phyloP scores from a whole-genome alignment of 1,284 basidiomycete species.

The Abortiporus biennis region DNA sequence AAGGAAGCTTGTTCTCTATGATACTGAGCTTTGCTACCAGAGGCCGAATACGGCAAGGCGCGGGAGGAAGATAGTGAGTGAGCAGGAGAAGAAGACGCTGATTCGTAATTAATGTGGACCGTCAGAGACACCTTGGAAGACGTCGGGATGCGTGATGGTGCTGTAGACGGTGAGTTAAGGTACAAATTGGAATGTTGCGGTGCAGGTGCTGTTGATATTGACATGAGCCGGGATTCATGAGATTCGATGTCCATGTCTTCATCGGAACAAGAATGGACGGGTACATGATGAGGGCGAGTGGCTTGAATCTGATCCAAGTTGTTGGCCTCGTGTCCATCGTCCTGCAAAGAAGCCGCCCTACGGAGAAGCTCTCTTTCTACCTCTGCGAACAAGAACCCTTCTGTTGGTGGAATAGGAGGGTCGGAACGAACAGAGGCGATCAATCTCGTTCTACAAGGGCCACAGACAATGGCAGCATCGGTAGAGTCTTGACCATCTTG shows the following conservation, averaged over 20 bases:
- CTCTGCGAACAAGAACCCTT: conserved; percentile 19
- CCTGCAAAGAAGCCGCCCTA: conserved; percentile 23
- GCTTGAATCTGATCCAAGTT: conserved; percentile 15
- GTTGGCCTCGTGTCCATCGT: conserved; percentile 24
- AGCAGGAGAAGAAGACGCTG: conserved; percentile 12
- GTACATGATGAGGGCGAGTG: conserved; percentile 14
- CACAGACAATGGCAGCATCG: conserved; percentile 29
- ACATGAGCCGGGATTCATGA: conserved; percentile 7
- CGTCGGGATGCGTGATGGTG: background rate
- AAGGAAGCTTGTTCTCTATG: conserved; percentile 12
- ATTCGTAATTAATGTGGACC: conserved; percentile 10
- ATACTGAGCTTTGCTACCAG: conserved; percentile 15
- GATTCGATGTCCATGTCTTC: conserved; percentile 27
- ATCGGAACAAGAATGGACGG: conserved; percentile 21
- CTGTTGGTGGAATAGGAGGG: conserved; percentile 12
- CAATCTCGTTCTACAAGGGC: conserved; percentile 28
- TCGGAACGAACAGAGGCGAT: conserved; percentile 16
- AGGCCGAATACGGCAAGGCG: conserved; percentile 7
- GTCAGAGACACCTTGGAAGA: conserved; percentile 6
- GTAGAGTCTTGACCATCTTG: conserved; percentile 22
- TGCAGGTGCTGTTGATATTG: background rate
- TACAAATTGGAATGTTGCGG: background rate
- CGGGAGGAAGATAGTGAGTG: conserved; percentile 13
- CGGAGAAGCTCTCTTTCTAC: conserved; percentile 23
- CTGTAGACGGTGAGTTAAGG: background rate